Evolutionary conservation across 768 basidiomycete genomes (phyloP), one percentile per base, ranked within the genome.

Genomic region (Boletus rubropictus): DNA sequence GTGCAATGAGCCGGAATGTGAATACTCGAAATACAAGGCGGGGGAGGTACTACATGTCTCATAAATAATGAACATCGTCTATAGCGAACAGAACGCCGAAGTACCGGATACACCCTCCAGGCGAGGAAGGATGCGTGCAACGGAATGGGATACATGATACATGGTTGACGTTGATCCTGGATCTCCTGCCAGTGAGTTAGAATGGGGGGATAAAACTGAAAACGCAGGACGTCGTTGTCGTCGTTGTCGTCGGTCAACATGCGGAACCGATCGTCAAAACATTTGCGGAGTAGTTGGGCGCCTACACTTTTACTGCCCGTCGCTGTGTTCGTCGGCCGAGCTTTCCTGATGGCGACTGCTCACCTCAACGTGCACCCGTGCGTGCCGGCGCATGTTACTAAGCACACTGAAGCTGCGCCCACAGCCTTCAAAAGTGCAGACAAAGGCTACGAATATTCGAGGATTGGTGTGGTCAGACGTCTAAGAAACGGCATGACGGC

Each of bases 351-450:
- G 68, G 47, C 62, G 63, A 42, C 42, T 56, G 3, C 46, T 44
- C 36, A 49, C 50, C 32, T 68, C 72, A 22, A 66, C 70, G 60
- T 89, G 87, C 11, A 85, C 82, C 46, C 87, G 81, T 49, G 86
- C 81, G 64, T 90, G 88, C 48, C 88, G 75, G 52, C 88, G 83
- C 88, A 90, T 90, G 70, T 90, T 90, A 66, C 86, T 89, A 60
- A 89, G 79, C 41, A 89, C 88, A 59, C 86, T 88, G 67, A 90
- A 90, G 61, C 82, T 81, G 36, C 87, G 82, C 7, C 84, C 83
- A 67, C 88, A 90, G 49, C 78, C 78, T 53, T 82, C 78, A 43
- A 80, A 77, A 15, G 87, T 81, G 62, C 88, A 90, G 36, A 75
- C 69, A 66, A 85, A 89, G 8, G 88, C 88, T 89, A 62, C 48